Evolutionary conservation across 371 early-diverging fungal species (phyloP), one percentile per base, ranked within the genome.

Genomic region (Rhizopus microsporus): DNA sequence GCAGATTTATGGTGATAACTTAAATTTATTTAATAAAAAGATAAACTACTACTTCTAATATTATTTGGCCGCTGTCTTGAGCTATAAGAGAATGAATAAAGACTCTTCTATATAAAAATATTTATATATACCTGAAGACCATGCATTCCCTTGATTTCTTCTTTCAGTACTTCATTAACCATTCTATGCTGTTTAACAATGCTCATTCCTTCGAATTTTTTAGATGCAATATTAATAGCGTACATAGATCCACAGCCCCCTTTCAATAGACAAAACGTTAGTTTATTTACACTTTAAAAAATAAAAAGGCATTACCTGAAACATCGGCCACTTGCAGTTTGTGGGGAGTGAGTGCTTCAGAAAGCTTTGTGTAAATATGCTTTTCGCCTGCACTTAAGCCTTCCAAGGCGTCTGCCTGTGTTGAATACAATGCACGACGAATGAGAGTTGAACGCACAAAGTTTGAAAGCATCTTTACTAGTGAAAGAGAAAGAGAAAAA

Each of bases 191-290:
- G 97, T 69, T 92, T 91, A 42, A 96, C 88, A 63, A 90, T 80
- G 10, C 68, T 72, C 43, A 85, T 63, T 13, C 90, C 91, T 67
- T 86, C 82, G 77, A 96, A 96, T 48, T 78, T 65, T 13, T 81
- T 73, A 44, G 91, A 83, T 31, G 88, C 85, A 63, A 96, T 88
- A 61, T 91, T 89, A 49, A 96, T 88, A 29, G 88, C 88, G 63
- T 94, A 95, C 94, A 94, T 94, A 35, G 93, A 90, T 23, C 97
- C 97, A 69, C 97, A 96, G 23, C 97, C 97, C 48, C 95, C 92
- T 88, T 44, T 13, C 29, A 42, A 49, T 1, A 60, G 6, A 45
- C 40, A 48, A 44, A 33, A 7, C 12, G 7, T n/a, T 45, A 10
- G 45, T 16, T 33, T 10, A 48, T 12, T 16, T 8, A 7, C 0